Percentiles rank a stretch among this genome's conserved stretches.
These are phyloP conservation scores for Colletotrichum spinosum DNA, from an alignment of 2,329 filamentous ascomycete species.

Conservation along the genomic window DNA sequence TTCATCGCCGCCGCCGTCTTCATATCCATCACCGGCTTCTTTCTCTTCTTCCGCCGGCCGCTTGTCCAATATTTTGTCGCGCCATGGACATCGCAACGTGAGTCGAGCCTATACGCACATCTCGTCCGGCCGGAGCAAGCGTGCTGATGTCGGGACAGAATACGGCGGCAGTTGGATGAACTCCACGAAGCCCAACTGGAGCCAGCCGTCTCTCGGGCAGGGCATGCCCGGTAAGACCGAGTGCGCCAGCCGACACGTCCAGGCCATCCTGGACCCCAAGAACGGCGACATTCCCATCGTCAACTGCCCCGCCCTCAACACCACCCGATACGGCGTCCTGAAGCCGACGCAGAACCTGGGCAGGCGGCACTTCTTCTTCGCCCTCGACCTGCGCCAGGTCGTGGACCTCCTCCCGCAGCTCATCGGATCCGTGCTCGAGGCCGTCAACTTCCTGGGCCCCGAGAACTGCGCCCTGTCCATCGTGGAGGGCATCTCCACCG, in stretches of 20 bases:
- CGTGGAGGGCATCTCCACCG: slow-evolving; percentile 65
- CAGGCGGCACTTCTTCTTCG: slow-evolving; percentile 59
- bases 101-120: background rate
- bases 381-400: slow-evolving; percentile 62
- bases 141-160: slow-evolving; percentile 20
- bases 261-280: slow-evolving; percentile 49
- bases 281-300: slow-evolving; percentile 42
- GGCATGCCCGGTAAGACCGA: slow-evolving; percentile 24
- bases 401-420: slow-evolving; percentile 60
- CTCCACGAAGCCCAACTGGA: slow-evolving; percentile 22
- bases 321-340: slow-evolving; percentile 29
- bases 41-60: slow-evolving; percentile 74
- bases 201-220: slow-evolving; percentile 21
- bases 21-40: slow-evolving; percentile 71
- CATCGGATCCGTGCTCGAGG: slow-evolving; percentile 63
- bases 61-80: slow-evolving; percentile 30
- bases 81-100: slow-evolving; percentile 32
- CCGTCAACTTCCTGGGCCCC: slow-evolving; percentile 61
- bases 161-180: slow-evolving; percentile 37
- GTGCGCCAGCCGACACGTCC: slow-evolving; percentile 48
- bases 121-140: too few relatives aligned
- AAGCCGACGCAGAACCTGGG: slow-evolving; percentile 18
- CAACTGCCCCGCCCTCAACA: slow-evolving; percentile 42
- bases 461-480: slow-evolving; percentile 64
- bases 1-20: slow-evolving; percentile 55